Evolutionary conservation across 495 filamentous ascomycete genomes (phyloP), one percentile per base, ranked within the genome.

Genomic region (Talaromyces adpressus): DNA sequence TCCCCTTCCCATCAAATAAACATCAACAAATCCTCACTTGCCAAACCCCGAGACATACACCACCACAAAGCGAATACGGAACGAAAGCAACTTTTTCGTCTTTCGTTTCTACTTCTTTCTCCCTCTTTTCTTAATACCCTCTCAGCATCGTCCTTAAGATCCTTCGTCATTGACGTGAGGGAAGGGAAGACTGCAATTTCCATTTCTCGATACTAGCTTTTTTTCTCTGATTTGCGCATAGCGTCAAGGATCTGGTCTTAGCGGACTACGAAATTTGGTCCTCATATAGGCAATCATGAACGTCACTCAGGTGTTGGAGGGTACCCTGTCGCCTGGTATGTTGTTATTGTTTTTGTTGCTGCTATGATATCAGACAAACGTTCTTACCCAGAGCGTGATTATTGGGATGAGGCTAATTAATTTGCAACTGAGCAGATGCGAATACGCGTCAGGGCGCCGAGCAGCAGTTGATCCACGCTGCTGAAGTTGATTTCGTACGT

Each of bases 401-500:
- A 14, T 25, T 54, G 20, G 22, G 25, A 54, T 29, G 22, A 54
- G 25, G 51, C 58, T 61, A 49, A 61, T 30, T 7, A 25, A 16
- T 39, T 9, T 62, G 25, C 32, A 8, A 27, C 54, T 36, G n/a
- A n/a, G 14, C 72, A 98, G 94, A 98, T 87, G 89, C 91, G 70
- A 81, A 87, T 68, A 86, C 89, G 74, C 92, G 94, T 82, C 86
- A 89, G 72, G 88, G 85, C 76, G 92, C 94, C 67, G 95, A 97
- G 79, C 88, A 92, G 74, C 94, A 98, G 80, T 90, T 98, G 69
- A 84, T 84, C 64, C 90, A 93, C 70, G 94, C 95, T 67, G 91
- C 92, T 62, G 91, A 93, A 73, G 87, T 85, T 65, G 93, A 98
- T 77, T 98, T 97, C 75, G 94, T 98, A 86, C 72, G 93, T 87